These are phyloP conservation scores for Penicillium nucicola DNA, from an alignment of 495 filamentous ascomycete species.

Conservation along the genomic window DNA sequence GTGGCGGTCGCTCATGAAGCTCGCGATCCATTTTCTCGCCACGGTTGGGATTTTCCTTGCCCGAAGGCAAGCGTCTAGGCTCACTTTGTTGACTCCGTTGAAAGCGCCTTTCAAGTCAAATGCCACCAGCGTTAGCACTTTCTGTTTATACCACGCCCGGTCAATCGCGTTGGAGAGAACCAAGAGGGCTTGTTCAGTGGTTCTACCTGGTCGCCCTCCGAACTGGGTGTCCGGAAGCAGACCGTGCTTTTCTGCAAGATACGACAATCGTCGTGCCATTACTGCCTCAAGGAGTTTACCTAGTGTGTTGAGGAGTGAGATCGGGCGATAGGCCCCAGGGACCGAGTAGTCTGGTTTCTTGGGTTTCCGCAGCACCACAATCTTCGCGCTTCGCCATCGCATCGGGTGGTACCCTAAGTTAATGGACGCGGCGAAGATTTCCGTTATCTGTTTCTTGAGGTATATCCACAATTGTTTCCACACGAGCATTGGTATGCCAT, in stretches of 20 bases:
- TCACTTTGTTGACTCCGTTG: conserved; percentile 19
- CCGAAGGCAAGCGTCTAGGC: conserved; percentile 17
- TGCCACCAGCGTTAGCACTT: conserved; percentile 11
- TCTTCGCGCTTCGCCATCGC: conserved; percentile 14
- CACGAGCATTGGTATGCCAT: too few species aligned
- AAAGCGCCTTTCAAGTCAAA: conserved; percentile 22
- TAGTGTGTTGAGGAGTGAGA: conserved; percentile 23
- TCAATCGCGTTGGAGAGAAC: conserved; percentile 17
- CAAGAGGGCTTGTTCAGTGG: conserved; percentile 15
- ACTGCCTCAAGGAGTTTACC: conserved; percentile 20
- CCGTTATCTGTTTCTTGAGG: too few species aligned
- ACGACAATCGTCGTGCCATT: conserved; percentile 11
- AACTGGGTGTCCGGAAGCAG: conserved; percentile 19
- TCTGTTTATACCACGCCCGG: conserved; percentile 12
- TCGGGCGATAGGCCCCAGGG: conserved; percentile 20
- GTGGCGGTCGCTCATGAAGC: conserved; percentile 23
- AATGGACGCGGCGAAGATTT: too few species aligned
- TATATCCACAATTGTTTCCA: too few species aligned
- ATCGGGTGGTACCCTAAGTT: conserved; percentile 20
- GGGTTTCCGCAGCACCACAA: conserved; percentile 24
- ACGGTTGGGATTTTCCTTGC: conserved; percentile 17
- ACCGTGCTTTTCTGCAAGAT: conserved; percentile 8
- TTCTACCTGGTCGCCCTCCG: conserved; percentile 11
- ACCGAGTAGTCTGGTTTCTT: conserved; percentile 21
- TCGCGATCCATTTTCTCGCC: conserved; percentile 18